Evolutionary conservation across 2,329 filamentous ascomycete genomes (phyloP), one percentile per base, ranked within the genome.

Genomic region (Ophiostoma ips): DNA sequence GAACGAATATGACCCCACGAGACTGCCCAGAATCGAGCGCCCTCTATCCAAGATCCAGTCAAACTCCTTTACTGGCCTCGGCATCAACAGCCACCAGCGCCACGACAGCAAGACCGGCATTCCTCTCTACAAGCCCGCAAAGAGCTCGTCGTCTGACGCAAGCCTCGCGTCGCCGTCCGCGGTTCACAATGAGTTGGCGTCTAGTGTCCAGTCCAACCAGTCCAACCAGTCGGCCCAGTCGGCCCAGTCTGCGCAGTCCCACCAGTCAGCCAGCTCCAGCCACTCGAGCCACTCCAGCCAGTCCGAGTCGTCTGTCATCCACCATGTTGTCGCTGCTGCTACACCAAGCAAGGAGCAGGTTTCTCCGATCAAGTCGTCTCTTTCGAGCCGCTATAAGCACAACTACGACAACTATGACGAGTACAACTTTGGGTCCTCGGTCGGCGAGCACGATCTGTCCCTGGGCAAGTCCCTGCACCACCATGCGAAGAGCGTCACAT

Each of bases 401-500:
- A 77, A 72, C 60, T 85, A 84, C 59, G 83, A 89, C 59, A 79
- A 86, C 54, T 47, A 79, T 68, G 48, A 76, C 77, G 76, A 79
- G 19, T 85, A 82, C 76, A 80, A 82, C 16, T 77, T 79, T 5
- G 81, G 85, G 38, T 75, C 76, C 16, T 72, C 74, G 3, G 69
- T 73, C 37, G 71, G 75, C 35, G 76, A 82, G 38, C 70, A 70
- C 40, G 68, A 80, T 48, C 68, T 83, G 15, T 77, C 79, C 34
- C 76, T 77, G 7, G 82, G 84, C 49, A 79, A 78, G 56, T 75
- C 73, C 12, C 72, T 88, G 38, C 84, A 87, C 62, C 84, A 88
- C 49, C 86, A 95, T 66, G 82, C 87, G 45, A 98, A 98, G 72
- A 95, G 89, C 60, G 92, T 98, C 52, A 98, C 90, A 1, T 98